Conservation (phyloP, 768 basidiomycete species). For the Kwoniella botswanensis region DNA sequence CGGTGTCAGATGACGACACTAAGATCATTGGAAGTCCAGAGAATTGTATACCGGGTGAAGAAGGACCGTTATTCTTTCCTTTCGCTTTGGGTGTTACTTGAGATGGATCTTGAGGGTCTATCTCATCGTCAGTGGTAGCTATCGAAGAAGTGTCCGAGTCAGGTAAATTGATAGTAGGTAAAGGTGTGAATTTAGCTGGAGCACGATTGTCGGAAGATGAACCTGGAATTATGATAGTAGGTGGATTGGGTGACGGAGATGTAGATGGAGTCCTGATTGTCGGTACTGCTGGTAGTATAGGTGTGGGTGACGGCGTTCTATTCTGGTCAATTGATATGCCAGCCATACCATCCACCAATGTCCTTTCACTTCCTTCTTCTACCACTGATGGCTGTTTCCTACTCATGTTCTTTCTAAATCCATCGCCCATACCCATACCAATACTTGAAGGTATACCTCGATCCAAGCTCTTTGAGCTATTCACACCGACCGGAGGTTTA, state of each 20-base stretch:
- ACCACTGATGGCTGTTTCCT: slow-evolving; percentile 33
- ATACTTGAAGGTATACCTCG: slow-evolving; percentile 38
- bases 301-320: neutral
- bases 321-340: slow-evolving; percentile 12
- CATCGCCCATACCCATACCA: slow-evolving; percentile 9
- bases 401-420: slow-evolving; percentile 4
- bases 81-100: slow-evolving; percentile 21
- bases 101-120: neutral
- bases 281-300: neutral
- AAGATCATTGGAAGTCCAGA: slow-evolving; percentile 37
- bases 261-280: slow-evolving; percentile 9
- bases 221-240: slow-evolving; percentile 11
- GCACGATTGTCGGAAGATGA: slow-evolving; percentile 14
- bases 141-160: slow-evolving; percentile 17
- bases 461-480: slow-evolving; percentile 53
- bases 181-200: slow-evolving; percentile 33
- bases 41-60: slow-evolving; percentile 33
- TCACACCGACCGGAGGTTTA: slow-evolving; percentile 50
- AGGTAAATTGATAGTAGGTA: slow-evolving; percentile 37
- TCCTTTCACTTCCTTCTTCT: slow-evolving; percentile 12
- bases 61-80: slow-evolving; percentile 8
- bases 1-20: slow-evolving; percentile 39
- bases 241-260: neutral
- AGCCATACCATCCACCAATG: slow-evolving; percentile 10
- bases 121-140: slow-evolving; percentile 18